Percentiles rank a stretch among this genome's conserved stretches.
Evolutionary conservation across 306 rosid genomes (phyloP).

Genomic region (Rosa multiflora): DNA sequence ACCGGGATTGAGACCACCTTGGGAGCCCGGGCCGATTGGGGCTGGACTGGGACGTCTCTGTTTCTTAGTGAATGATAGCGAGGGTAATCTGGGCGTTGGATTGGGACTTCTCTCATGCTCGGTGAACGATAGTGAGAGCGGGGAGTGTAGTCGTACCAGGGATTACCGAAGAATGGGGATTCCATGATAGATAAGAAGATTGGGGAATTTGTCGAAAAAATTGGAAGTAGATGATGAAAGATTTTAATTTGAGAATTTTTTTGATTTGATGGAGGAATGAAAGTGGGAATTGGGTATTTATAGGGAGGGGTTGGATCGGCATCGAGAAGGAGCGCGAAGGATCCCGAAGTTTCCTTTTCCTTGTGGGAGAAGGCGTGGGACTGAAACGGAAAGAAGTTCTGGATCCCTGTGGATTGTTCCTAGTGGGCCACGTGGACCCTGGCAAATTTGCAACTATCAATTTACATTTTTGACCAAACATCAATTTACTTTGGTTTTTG

Average conservation of each 20-base stretch:
- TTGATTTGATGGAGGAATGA: neutral
- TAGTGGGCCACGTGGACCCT: neutral
- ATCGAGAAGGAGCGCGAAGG: conserved; percentile 21
- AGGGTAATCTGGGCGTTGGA: conserved; percentile 16
- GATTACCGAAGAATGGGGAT: conserved; percentile 22
- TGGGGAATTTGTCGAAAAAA: neutral
- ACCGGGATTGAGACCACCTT: conserved; percentile 65
- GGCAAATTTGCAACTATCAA: too few species aligned
- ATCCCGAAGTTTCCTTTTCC: conserved; percentile 46
- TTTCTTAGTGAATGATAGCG: conserved; percentile 1
- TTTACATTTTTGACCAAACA: neutral
- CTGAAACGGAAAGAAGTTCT: neutral
- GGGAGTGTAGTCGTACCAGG: conserved; percentile 16
- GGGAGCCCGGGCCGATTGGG: conserved; percentile 23
- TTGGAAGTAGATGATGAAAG: neutral
- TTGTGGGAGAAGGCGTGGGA: neutral
- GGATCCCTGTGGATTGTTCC: conserved; percentile 25
- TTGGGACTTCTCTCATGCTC: conserved; percentile 11
- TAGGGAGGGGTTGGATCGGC: neutral
- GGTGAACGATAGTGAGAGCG: neutral
- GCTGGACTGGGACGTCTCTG: conserved; percentile 13
- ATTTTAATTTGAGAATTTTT: neutral
- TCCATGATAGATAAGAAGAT: conserved; percentile 22
- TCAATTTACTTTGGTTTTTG: neutral
- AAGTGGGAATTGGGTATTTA: neutral